phyloP scores from a whole-genome alignment of 805 yeast species.

The Candida takata region DNA sequence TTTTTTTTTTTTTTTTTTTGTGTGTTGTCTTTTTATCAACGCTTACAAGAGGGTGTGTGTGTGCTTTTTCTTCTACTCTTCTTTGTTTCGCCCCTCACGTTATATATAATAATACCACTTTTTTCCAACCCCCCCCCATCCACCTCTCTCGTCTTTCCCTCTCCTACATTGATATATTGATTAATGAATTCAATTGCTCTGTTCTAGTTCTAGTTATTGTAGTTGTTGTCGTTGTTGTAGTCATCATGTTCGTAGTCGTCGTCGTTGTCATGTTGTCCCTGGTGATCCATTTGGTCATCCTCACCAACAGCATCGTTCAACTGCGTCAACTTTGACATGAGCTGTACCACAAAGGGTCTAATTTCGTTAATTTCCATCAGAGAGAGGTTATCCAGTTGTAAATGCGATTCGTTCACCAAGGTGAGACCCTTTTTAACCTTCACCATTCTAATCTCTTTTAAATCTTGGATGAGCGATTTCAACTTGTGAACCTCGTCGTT shows the following conservation, averaged over 20 bases:
- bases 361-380: constrained; percentile 82
- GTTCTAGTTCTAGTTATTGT: too few relatives aligned
- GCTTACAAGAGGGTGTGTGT: too few relatives aligned
- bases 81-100: too few relatives aligned
- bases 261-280: constrained; percentile 3
- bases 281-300: constrained; percentile 7
- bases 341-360: constrained; percentile 70
- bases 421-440: constrained; percentile 77
- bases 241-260: constrained; percentile 2
- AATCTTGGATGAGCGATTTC: constrained; percentile 68
- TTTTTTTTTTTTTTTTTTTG: too few relatives aligned
- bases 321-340: constrained; percentile 71
- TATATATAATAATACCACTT: too few relatives aligned
- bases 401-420: constrained; percentile 73
- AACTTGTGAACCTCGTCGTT: constrained; percentile 65
- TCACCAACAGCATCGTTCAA: constrained; percentile 34
- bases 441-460: constrained; percentile 73
- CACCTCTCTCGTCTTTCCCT: too few relatives aligned
- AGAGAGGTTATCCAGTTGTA: constrained; percentile 77
- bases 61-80: too few relatives aligned
- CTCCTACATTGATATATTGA: too few relatives aligned
- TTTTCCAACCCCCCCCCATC: too few relatives aligned
- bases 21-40: too few relatives aligned
- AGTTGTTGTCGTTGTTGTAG: too few relatives aligned
- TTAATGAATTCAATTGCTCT: neutral